Evolutionary conservation across 768 basidiomycete species (phyloP), one percentile per base, ranked within the genome.

Genomic region (Dacryopinax primogenitus): DNA sequence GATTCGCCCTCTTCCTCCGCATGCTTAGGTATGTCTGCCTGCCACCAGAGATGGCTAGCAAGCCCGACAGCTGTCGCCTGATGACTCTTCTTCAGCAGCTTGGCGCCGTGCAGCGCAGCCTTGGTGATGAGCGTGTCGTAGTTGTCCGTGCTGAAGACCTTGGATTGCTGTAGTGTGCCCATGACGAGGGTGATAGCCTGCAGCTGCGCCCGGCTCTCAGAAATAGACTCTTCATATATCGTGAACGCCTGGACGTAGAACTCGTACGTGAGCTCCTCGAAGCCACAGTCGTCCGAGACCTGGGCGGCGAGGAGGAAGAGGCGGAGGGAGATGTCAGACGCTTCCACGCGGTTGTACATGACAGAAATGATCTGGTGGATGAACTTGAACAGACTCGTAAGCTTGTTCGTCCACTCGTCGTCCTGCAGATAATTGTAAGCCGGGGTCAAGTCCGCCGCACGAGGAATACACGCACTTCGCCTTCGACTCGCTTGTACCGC

Each of bases 21-120:
- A 7, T 16, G 32, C 37, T 34, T 36, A 41, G 62, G 71, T 4
- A 80, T 74, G 28, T 84, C 79, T 67, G 88, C 88, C 73, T 98
- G 96, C 94, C 94, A 99, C 95, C 95, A 99, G 69, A 99, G 77
- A 76, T 99, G 96, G 73, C 93, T 96, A 7, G 96, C 96, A 33
- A 92, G 80, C 62, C 89, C 86, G 23, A 98, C 96, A 3, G 95
- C 96, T 9, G 86, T 90, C 13, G 94, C 88, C 76, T 98, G 96
- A 74, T 97, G 95, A 13, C 92, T 92, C 81, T 99, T 98, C 82
- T 99, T 99, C 75, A 99, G 75, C 68, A 98, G 76, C 76, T 95
- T 95, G 33, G 93, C 90, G 3, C 92, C 93, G 74, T 99, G 96
- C 68, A 98, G 77, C 4, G 95, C 95, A n/a, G 95, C 96, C 76